Percentiles rank a stretch among this genome's conserved stretches.
phyloP scores from a whole-genome alignment of 2,329 filamentous ascomycete genomes.

The Colletotrichum kahawae region DNA sequence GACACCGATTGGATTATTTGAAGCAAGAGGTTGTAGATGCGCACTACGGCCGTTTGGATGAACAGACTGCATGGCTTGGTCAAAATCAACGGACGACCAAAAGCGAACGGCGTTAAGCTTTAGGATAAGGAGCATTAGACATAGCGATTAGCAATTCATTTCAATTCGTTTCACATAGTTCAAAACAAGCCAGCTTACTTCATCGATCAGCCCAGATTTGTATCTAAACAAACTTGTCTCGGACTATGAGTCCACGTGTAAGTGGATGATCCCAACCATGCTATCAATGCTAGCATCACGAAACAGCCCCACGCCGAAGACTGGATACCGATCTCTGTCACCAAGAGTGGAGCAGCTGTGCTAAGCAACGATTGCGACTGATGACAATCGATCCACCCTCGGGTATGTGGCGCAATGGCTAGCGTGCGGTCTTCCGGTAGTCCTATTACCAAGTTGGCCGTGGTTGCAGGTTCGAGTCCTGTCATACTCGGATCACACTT shows the following conservation, averaged over 20 bases:
- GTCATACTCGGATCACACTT: neutral
- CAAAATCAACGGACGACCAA: neutral
- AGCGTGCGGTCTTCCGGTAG: neutral
- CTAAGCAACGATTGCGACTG: neutral
- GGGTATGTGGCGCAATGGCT: neutral
- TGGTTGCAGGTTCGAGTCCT: neutral
- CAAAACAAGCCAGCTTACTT: neutral
- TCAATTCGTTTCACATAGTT: neutral
- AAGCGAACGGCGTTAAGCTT: neutral
- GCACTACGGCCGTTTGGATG: slow-evolving; percentile 16
- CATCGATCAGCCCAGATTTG: too few species aligned
- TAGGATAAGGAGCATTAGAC: neutral
- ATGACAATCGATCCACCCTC: neutral
- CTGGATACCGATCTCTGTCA: neutral
- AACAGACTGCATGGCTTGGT: slow-evolving; percentile 15
- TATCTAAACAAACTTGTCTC: too few species aligned
- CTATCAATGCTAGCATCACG: neutral
- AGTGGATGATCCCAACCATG: neutral
- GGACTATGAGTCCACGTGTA: neutral
- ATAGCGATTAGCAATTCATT: neutral
- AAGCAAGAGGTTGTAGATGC: slow-evolving; percentile 20
- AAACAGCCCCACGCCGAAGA: neutral
- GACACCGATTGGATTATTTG: slow-evolving; percentile 21
- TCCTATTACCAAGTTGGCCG: neutral
- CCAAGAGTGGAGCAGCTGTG: neutral